Percentiles rank a stretch among this genome's conserved stretches.
Evolutionary conservation across 306 rosid genomes (phyloP).

Genomic region (Acmispon strigosus): DNA sequence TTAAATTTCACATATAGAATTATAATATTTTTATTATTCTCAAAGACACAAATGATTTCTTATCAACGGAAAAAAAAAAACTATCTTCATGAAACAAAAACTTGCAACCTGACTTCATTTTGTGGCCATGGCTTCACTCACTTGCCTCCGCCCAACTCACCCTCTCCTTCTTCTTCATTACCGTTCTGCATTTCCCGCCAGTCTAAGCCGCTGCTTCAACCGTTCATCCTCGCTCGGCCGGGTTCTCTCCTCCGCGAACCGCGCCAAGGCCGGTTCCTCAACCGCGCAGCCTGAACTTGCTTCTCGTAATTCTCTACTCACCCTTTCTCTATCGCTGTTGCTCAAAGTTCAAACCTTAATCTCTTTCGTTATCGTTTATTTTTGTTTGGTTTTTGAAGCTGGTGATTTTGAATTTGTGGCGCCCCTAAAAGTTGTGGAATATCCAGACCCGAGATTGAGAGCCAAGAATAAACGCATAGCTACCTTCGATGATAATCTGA

Average conservation of each 20-base stretch:
- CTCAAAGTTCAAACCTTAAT: not conserved
- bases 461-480: constrained; percentile 64
- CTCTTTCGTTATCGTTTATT: not conserved
- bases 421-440: constrained; percentile 61
- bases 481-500: constrained; percentile 60
- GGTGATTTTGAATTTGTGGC: constrained; percentile 59
- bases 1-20: too few species aligned
- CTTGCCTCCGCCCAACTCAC: constrained; percentile 18
- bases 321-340: not conserved
- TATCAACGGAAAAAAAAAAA: too few species aligned
- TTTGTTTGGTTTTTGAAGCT: constrained; percentile 24
- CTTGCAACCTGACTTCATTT: not conserved
- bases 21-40: too few species aligned
- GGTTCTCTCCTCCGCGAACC: constrained; percentile 12
- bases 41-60: too few species aligned
- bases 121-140: constrained; percentile 43
- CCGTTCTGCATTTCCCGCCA: constrained; percentile 27
- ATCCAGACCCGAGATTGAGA: constrained; percentile 76
- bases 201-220: constrained; percentile 14
- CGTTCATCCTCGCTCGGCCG: constrained; percentile 16
- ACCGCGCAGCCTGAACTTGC: constrained; percentile 51
- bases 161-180: constrained; percentile 14
- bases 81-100: too few species aligned
- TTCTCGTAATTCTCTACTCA: constrained; percentile 36
- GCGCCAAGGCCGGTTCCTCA: constrained; percentile 44